A percentile compares a stretch with the other conserved stretches of the same genome.
These are phyloP conservation scores for Musa balbisiana DNA, from an alignment of 202 grass and related monocot species.

Conservation along the genomic window DNA sequence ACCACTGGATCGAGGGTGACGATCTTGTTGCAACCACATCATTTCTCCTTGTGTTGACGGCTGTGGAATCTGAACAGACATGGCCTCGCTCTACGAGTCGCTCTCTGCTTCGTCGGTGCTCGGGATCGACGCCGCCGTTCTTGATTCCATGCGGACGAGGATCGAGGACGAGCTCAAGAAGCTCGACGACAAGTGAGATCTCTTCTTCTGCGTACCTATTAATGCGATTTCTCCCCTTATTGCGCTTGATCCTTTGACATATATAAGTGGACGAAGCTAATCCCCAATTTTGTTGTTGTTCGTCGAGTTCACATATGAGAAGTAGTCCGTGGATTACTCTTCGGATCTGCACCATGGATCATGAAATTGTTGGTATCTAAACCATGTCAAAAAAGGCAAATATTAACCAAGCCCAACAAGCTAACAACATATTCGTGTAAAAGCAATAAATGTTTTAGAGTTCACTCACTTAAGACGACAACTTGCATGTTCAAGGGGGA, in stretches of 20 bases:
- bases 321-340: no score
- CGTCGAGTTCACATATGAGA: no score
- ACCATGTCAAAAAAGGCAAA: no score
- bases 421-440: background rate
- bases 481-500: background rate
- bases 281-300: no score
- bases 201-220: background rate
- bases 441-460: background rate
- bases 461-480: background rate
- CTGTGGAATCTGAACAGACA: conserved; percentile 3
- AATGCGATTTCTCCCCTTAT: background rate
- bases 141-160: conserved; percentile 16
- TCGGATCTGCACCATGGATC: no score
- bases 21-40: no score
- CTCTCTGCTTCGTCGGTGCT: conserved; percentile 3
- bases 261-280: no score
- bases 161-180: conserved; percentile 23
- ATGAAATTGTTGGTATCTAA: no score
- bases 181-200: conserved; percentile 19
- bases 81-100: conserved; percentile 15
- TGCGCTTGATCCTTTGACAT: background rate
- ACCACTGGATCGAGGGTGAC: no score
- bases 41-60: background rate
- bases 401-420: background rate
- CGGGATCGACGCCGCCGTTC: background rate